phyloP scores from a whole-genome alignment of 2,329 filamentous ascomycete species.

The Chlorencoelia australis region DNA sequence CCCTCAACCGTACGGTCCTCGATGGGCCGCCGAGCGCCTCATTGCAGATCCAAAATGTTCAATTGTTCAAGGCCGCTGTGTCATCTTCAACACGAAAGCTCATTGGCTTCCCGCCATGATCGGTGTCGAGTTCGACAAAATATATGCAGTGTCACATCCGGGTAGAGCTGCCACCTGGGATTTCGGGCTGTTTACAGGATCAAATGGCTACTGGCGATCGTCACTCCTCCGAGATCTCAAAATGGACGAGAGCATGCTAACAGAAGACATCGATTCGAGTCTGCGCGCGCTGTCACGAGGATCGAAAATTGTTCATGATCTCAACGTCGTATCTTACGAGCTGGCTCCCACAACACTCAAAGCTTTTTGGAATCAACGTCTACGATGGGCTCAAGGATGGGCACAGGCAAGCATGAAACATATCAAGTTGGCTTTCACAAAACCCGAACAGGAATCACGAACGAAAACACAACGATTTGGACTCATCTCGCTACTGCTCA shows the following conservation, averaged over 20 bases:
- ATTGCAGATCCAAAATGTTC: constrained; percentile 31
- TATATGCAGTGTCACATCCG: constrained; percentile 40
- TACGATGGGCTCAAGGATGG: constrained; percentile 40
- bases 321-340: constrained; percentile 39
- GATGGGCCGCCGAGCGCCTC: constrained; percentile 39
- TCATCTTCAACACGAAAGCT: constrained; percentile 36
- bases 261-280: constrained; percentile 40
- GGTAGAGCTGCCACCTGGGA: constrained; percentile 36
- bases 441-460: constrained; percentile 27
- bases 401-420: constrained; percentile 35
- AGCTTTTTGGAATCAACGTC: constrained; percentile 39
- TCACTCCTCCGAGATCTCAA: constrained; percentile 34
- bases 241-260: constrained; percentile 39
- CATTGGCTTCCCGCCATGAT: constrained; percentile 36
- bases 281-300: constrained; percentile 30
- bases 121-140: constrained; percentile 39
- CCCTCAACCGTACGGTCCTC: constrained; percentile 36
- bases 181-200: constrained; percentile 39
- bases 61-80: constrained; percentile 39
- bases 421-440: constrained; percentile 33
- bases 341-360: constrained; percentile 34
- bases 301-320: constrained; percentile 35
- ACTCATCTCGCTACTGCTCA: constrained; percentile 34
- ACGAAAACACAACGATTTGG: constrained; percentile 32
- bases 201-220: constrained; percentile 38